phyloP scores from a whole-genome alignment of 768 basidiomycete species.

The Aureoboletus auriporus region DNA sequence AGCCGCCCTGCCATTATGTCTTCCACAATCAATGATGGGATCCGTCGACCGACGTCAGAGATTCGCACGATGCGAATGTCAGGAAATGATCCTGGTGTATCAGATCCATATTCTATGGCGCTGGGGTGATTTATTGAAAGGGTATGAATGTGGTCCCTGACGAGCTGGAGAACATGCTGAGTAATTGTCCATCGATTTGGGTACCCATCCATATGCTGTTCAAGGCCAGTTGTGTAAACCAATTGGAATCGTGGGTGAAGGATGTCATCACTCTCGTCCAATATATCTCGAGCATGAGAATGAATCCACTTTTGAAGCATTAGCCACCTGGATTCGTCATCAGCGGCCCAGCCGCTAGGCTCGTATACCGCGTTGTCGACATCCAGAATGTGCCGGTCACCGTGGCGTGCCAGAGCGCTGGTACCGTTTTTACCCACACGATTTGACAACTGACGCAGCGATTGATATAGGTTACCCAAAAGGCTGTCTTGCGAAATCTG shows the following conservation, averaged over 20 bases:
- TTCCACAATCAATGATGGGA: conserved; percentile 2
- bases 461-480: not conserved
- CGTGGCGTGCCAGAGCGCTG: too few relatives aligned
- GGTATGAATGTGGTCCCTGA: not conserved
- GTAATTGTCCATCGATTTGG: not conserved
- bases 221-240: not conserved
- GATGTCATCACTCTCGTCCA: conserved; percentile 20
- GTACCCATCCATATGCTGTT: not conserved
- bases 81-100: conserved; percentile 7
- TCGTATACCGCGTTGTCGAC: not conserved
- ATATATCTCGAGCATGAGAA: conserved; percentile 10
- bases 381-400: not conserved
- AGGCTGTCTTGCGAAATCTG: not conserved
- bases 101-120: not conserved
- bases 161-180: not conserved
- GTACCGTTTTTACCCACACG: not conserved
- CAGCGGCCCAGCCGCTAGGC: not conserved
- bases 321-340: not conserved
- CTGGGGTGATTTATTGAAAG: not conserved
- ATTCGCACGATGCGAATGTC: conserved; percentile 5
- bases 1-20: conserved; percentile 10
- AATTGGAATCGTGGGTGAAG: conserved; percentile 7
- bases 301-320: conserved; percentile 13
- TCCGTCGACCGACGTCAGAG: not conserved
- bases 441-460: not conserved